Base-by-base conservation (phyloP, 1,284 basidiomycete species). In the Pseudomicrostroma phylloplanum region DNA sequence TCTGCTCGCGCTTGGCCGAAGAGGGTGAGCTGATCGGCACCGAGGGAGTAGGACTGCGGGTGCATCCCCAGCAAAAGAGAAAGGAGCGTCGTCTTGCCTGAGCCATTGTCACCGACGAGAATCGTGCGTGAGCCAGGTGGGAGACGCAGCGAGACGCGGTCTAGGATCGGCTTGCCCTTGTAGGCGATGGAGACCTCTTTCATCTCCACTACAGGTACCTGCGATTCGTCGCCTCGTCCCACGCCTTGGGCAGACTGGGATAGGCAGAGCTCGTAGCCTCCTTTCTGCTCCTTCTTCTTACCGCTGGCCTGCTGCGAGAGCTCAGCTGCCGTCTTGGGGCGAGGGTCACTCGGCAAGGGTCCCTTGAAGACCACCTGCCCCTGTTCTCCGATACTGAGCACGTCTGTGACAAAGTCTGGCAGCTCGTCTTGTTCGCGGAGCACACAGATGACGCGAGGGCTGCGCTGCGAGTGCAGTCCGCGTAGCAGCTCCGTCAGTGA, bases 51-150 rank as follows among this genome's bases (percentile, higher is more conserved):
- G 0, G 92, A 94, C 67, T 91, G 90, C 0, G 94, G 93, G 79
- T 97, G 94, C 73, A 94, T 91, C 25, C 94, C 94, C 0, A 92
- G 90, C 43, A 98, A 82, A 40, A 97, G 80, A 3, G 93, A 88
- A n/a, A 96, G 83, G 0, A 97, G 85, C 0, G 94, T 97, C 0
- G 93, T 94, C 81, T 98, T 98, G 1, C 94, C 94, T 0, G 90
- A 91, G 3, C 77, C 77, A 56, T 78, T 79, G 51, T 73, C 73
- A 17, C 77, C 91, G 40, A 65, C 67, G 6, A 76, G 64, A 1
- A 75, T 61, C 51, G 69, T 61, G 2, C 71, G 60, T 2, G 61
- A 55, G 12, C 64, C 66, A 0, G 72, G 76, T 6, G 55, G 57
- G 19, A 79, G 25, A 6, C 39, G 42, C 41, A 77, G 65, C 15